phyloP scores from a whole-genome alignment of 2,329 filamentous ascomycete species.

The Plectosphaerella sp. region DNA sequence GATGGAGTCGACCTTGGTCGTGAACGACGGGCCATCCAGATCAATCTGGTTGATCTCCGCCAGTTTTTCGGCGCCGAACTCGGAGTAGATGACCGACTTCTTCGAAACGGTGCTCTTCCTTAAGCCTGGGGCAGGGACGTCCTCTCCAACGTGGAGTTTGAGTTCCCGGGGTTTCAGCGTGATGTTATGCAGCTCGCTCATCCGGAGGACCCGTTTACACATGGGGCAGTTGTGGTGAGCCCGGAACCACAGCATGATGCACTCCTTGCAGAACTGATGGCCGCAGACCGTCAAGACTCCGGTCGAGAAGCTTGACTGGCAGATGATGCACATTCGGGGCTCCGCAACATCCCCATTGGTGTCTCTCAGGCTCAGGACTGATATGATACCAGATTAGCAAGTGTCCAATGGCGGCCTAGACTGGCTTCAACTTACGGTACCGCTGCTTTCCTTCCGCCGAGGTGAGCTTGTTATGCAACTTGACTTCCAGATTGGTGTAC shows the following conservation, averaged over 20 bases:
- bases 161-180: slow-evolving; percentile 74
- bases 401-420: neutral
- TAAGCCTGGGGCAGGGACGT: slow-evolving; percentile 10
- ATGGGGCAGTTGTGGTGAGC: slow-evolving; percentile 74
- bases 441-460: slow-evolving; percentile 67
- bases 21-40: slow-evolving; percentile 68
- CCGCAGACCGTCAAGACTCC: slow-evolving; percentile 84
- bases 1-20: slow-evolving; percentile 85
- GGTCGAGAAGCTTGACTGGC: slow-evolving; percentile 69
- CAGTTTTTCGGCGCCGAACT: slow-evolving; percentile 67
- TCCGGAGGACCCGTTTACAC: slow-evolving; percentile 68
- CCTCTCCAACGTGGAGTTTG: slow-evolving; percentile 47
- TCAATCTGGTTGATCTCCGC: slow-evolving; percentile 80
- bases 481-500: slow-evolving; percentile 40
- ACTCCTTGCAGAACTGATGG: slow-evolving; percentile 88
- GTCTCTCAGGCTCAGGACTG: slow-evolving; percentile 49
- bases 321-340: slow-evolving; percentile 78
- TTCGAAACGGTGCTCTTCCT: slow-evolving; percentile 18
- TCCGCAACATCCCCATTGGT: slow-evolving; percentile 60
- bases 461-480: slow-evolving; percentile 53
- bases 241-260: slow-evolving; percentile 74
- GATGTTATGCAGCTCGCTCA: slow-evolving; percentile 76
- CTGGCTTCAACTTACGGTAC: slow-evolving; percentile 49
- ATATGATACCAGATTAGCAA: neutral
- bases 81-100: slow-evolving; percentile 64